phyloP scores from a whole-genome alignment of 192 early-diverging fungal species.

The Oehlia diaphana region DNA sequence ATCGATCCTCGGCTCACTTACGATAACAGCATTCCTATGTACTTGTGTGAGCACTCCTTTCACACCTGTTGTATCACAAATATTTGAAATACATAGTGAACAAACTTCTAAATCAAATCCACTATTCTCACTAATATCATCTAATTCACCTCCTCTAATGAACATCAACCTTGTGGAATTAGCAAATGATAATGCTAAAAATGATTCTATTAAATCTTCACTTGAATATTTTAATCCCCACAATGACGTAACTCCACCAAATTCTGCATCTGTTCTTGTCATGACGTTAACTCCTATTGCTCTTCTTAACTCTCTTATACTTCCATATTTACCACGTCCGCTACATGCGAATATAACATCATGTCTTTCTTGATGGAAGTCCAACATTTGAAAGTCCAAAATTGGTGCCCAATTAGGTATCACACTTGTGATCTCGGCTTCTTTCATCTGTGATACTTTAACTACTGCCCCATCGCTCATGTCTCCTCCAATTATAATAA shows the following conservation, averaged over 20 bases:
- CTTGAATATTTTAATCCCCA: conserved; percentile 16
- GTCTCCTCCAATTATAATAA: conserved; percentile 10
- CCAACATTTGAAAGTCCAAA: conserved; percentile 16
- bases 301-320: conserved; percentile 19
- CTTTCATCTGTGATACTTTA: not conserved
- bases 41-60: not conserved
- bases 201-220: not conserved
- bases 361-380: conserved; percentile 10
- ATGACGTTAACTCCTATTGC: conserved; percentile 11
- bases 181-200: conserved; percentile 12
- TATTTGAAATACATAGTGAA: conserved; percentile 12
- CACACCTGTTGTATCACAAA: not conserved
- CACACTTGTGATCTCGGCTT: not conserved
- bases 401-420: conserved; percentile 28
- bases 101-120: conserved; percentile 13
- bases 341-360: conserved; percentile 22
- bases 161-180: conserved; percentile 17
- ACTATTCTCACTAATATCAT: conserved; percentile 21
- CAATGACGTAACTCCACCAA: conserved; percentile 3
- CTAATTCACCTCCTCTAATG: not conserved
- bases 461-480: conserved; percentile 26
- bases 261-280: not conserved
- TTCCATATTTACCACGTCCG: conserved; percentile 2
- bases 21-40: conserved; percentile 1
- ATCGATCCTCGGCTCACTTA: not conserved